Evolutionary conservation across 2,329 filamentous ascomycete species (phyloP).

Genomic region (Hymenoscyphus infarciens): DNA sequence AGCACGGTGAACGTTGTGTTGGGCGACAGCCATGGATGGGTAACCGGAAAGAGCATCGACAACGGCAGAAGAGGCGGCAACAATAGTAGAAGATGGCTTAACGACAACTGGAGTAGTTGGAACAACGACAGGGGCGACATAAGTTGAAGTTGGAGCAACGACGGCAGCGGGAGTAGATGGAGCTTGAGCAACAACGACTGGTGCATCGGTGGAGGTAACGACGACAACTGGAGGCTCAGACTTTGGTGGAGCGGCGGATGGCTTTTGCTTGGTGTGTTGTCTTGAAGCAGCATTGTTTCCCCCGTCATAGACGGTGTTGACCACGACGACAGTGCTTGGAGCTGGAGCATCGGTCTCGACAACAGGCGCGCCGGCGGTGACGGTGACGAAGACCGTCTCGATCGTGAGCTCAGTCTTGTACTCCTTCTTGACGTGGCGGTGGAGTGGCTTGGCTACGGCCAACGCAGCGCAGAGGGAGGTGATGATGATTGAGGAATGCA

Average conservation of each 20-base stretch:
- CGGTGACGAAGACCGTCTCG: constrained; percentile 37
- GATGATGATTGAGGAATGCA: constrained; percentile 41
- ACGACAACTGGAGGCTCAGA: constrained; percentile 5
- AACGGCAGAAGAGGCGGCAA: constrained; percentile 20
- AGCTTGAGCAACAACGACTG: constrained; percentile 2
- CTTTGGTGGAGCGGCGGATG: background rate
- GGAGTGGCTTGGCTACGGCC: constrained; percentile 36
- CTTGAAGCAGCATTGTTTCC: constrained; percentile 4
- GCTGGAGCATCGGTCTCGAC: background rate
- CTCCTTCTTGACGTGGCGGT: constrained; percentile 34
- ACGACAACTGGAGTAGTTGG: constrained; percentile 17
- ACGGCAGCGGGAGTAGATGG: background rate
- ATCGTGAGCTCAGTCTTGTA: constrained; percentile 32
- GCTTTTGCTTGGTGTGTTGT: background rate
- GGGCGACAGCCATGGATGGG: background rate
- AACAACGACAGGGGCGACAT: constrained; percentile 1
- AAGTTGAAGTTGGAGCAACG: background rate
- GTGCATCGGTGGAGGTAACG: background rate
- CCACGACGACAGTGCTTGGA: constrained; percentile 11
- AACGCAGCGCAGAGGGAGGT: constrained; percentile 36
- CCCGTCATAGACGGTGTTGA: constrained; percentile 24
- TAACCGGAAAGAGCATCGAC: constrained; percentile 16
- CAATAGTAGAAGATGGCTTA: constrained; percentile 5
- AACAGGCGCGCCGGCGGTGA: constrained; percentile 32
- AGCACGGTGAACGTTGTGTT: constrained; percentile 82